Conservation (phyloP, 2,329 filamentous ascomycete genomes). For the Tolypocladium album region DNA sequence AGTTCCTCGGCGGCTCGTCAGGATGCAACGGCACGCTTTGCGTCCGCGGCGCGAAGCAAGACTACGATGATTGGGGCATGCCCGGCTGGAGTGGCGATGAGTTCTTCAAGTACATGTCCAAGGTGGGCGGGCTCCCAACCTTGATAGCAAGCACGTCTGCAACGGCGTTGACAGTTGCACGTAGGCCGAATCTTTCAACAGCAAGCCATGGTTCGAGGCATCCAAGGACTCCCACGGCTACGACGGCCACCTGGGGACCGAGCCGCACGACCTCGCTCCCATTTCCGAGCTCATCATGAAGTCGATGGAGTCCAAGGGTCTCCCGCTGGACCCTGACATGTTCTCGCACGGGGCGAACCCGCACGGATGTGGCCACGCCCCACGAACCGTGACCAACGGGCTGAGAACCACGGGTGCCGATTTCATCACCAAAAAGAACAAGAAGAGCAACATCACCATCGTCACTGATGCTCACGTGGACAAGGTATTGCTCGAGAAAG, state of each 20-base stretch:
- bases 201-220: slow-evolving; percentile 45
- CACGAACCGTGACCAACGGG: slow-evolving; percentile 41
- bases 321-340: slow-evolving; percentile 48
- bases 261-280: slow-evolving; percentile 47
- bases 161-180: neutral
- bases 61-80: slow-evolving; percentile 43
- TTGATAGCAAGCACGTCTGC: neutral
- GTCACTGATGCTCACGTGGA: slow-evolving; percentile 38
- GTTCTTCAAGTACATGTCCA: slow-evolving; percentile 44
- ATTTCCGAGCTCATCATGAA: slow-evolving; percentile 45
- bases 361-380: slow-evolving; percentile 44
- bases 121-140: slow-evolving; percentile 20
- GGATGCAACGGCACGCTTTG: slow-evolving; percentile 39
- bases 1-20: slow-evolving; percentile 37
- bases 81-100: slow-evolving; percentile 46
- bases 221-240: slow-evolving; percentile 36
- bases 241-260: slow-evolving; percentile 40
- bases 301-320: slow-evolving; percentile 41
- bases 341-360: slow-evolving; percentile 39
- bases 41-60: slow-evolving; percentile 35
- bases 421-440: slow-evolving; percentile 30
- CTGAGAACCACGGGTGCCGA: slow-evolving; percentile 42
- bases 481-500: slow-evolving; percentile 34
- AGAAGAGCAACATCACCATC: slow-evolving; percentile 33
- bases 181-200: slow-evolving; percentile 45